These are phyloP conservation scores for Yamadazyma blattariae DNA, from an alignment of 1,139 yeast species.

Conservation along the genomic window DNA sequence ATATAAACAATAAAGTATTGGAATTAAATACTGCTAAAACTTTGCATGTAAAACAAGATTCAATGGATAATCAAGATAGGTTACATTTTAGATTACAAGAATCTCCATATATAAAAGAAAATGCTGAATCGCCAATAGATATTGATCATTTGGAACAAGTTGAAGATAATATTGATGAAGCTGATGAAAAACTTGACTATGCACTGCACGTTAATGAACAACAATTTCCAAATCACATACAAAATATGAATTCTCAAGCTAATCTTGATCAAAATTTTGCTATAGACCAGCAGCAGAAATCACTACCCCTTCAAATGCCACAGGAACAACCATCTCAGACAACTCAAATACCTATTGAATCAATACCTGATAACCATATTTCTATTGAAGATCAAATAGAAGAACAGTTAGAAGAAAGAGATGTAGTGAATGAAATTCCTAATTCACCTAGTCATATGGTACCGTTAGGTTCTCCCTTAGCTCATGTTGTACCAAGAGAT, in stretches of 20 bases:
- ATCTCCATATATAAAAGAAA: constrained; percentile 19
- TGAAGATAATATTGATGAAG: constrained; percentile 10
- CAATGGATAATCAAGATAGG: constrained; percentile 9
- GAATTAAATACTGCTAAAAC: constrained; percentile 18
- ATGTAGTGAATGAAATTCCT: constrained; percentile 6
- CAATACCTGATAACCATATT: neutral
- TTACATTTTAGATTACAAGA: constrained; percentile 20
- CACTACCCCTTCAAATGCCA: too few relatives aligned
- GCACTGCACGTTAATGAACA: neutral
- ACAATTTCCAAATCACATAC: neutral
- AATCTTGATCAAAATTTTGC: neutral
- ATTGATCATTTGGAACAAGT: constrained; percentile 8
- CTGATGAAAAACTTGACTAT: neutral
- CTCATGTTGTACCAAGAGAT: constrained; percentile 15
- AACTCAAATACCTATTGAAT: too few relatives aligned
- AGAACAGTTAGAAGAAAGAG: constrained; percentile 3
- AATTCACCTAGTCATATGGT: constrained; percentile 8
- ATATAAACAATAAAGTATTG: constrained; percentile 14
- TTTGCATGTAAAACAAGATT: constrained; percentile 12
- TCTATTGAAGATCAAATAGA: neutral
- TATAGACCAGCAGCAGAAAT: too few relatives aligned
- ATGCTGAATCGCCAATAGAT: constrained; percentile 3
- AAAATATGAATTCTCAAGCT: neutral
- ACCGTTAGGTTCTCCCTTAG: constrained; percentile 21
- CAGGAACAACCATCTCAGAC: too few relatives aligned